Percentiles rank a stretch among this genome's conserved stretches.
Conservation (phyloP, 192 early-diverging fungal species). For the Coemansia sp. region DNA sequence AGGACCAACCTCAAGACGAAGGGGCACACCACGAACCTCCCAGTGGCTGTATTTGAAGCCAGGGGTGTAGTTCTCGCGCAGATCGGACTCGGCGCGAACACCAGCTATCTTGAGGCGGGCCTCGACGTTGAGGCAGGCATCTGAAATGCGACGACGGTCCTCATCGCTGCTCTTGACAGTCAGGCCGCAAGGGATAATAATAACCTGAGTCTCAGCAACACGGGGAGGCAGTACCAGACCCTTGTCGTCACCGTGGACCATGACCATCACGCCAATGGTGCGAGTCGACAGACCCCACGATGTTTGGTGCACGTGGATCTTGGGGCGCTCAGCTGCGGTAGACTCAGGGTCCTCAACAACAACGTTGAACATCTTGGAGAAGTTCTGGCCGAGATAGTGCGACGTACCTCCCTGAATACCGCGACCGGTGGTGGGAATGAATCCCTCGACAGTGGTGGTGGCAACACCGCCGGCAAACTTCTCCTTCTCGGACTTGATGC, state of each 20-base stretch:
- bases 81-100: constrained; percentile 76
- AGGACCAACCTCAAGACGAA: constrained; percentile 96
- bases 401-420: constrained; percentile 98
- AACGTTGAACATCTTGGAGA: constrained; percentile 99
- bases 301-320: constrained; percentile 94
- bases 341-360: constrained; percentile 82
- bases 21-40: constrained; percentile 95
- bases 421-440: constrained; percentile 94
- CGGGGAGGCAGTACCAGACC: constrained; percentile 96
- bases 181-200: constrained; percentile 93
- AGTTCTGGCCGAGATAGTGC: constrained; percentile 99
- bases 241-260: constrained; percentile 99
- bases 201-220: constrained; percentile 82
- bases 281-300: constrained; percentile 98
- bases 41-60: constrained; percentile 99
- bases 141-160: constrained; percentile 63
- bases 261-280: constrained; percentile 98
- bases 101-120: constrained; percentile 66
- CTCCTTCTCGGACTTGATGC: constrained; percentile 98
- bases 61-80: constrained; percentile 82
- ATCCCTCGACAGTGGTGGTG: constrained; percentile 98
- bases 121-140: constrained; percentile 68
- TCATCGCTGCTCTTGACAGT: constrained; percentile 81
- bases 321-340: constrained; percentile 54
- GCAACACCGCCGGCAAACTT: constrained; percentile 98